phyloP scores from a whole-genome alignment of 176 grass and related monocot genomes.

The Chloris gayana region DNA sequence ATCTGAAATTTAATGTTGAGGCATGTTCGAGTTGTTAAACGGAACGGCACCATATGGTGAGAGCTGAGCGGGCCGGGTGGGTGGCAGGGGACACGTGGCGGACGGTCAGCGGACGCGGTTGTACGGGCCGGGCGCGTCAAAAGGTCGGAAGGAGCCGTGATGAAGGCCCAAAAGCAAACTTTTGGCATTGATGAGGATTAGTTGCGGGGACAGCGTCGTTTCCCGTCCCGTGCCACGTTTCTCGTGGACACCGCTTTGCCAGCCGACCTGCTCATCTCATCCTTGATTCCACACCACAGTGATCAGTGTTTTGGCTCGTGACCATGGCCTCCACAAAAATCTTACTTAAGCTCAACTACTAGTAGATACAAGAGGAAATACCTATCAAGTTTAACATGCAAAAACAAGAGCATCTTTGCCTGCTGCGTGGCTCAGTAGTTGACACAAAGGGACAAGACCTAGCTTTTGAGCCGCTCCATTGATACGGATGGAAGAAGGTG shows the following conservation, averaged over 20 bases:
- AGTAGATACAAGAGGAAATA: no score
- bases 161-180: constrained; percentile 39
- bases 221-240: constrained; percentile 24
- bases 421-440: not conserved
- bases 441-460: not conserved
- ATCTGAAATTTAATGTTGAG: no score
- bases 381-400: no score
- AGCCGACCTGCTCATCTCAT: not conserved
- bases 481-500: not conserved
- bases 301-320: not conserved
- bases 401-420: no score
- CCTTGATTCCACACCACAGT: not conserved
- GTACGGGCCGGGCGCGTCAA: not conserved
- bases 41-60: no score
- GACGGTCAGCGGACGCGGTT: not conserved
- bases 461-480: no score
- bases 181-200: constrained; percentile 49
- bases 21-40: no score
- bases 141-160: constrained; percentile 18
- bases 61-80: not conserved
- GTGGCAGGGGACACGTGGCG: constrained; percentile 22
- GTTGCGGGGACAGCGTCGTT: constrained; percentile 36
- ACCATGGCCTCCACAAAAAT: not conserved
- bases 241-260: not conserved
- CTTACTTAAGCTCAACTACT: not conserved